Evolutionary conservation across 345 rosid species (phyloP).

Genomic region (Eucalyptus fibrosa): DNA sequence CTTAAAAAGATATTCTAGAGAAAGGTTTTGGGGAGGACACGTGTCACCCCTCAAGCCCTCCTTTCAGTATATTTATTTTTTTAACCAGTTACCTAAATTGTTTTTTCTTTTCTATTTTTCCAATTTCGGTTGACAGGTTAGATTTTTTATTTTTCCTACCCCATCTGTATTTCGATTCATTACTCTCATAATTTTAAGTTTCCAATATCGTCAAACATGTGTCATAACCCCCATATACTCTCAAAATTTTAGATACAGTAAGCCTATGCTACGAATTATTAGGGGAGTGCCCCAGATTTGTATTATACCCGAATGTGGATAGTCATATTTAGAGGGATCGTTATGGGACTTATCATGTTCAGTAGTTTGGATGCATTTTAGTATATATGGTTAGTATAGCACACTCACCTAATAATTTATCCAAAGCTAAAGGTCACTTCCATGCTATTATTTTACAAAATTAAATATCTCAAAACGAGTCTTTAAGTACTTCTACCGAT

Average conservation of each 20-base stretch:
- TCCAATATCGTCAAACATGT: background rate
- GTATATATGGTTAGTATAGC: background rate
- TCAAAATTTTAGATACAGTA: background rate
- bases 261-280: background rate
- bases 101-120: background rate
- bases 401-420: background rate
- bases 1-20: background rate
- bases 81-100: background rate
- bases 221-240: background rate
- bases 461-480: background rate
- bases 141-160: background rate
- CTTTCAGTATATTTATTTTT: background rate
- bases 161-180: background rate
- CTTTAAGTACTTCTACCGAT: background rate
- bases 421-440: background rate
- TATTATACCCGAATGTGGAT: background rate
- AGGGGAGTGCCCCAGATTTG: background rate
- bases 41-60: background rate
- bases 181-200: background rate
- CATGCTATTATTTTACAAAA: background rate
- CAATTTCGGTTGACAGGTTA: background rate
- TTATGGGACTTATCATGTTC: background rate
- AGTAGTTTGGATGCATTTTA: background rate
- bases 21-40: background rate
- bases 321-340: background rate